phyloP scores from a whole-genome alignment of 2,329 filamentous ascomycete genomes.

The Paramyrothecium roridum region DNA sequence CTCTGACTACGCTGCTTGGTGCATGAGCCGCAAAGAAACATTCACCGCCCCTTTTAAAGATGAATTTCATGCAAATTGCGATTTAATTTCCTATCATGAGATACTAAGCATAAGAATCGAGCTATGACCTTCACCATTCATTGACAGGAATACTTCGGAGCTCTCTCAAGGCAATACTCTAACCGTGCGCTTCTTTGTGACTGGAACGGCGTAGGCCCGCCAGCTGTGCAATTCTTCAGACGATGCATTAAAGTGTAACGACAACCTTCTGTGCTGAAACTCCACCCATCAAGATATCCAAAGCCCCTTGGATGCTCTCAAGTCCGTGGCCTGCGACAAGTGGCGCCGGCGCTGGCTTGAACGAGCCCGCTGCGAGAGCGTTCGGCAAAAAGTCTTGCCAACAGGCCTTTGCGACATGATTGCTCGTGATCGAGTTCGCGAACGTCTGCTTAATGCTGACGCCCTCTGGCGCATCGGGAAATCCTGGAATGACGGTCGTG shows the following conservation, averaged over 20 bases:
- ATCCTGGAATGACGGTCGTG: background rate
- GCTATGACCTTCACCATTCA: no score
- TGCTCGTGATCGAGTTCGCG: constrained; percentile 3
- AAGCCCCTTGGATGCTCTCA: constrained; percentile 22
- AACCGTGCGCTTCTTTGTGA: no score
- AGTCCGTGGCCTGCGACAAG: constrained; percentile 23
- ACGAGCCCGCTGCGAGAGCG: constrained; percentile 19
- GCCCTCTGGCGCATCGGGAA: background rate
- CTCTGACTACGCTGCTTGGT: no score
- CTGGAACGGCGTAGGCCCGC: no score
- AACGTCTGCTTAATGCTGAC: background rate
- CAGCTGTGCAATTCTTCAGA: no score
- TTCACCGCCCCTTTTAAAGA: no score
- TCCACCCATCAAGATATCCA: constrained; percentile 23
- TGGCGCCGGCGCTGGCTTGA: constrained; percentile 18
- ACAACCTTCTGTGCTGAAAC: constrained; percentile 36
- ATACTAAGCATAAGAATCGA: no score
- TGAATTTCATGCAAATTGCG: no score
- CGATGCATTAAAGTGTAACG: constrained; percentile 9
- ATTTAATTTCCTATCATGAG: no score
- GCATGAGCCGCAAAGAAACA: no score
- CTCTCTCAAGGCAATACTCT: no score
- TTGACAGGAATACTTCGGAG: no score
- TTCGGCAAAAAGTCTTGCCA: constrained; percentile 19
- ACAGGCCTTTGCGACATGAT: constrained; percentile 17